Evolutionary conservation across 129 eudicot genomes (phyloP).

Genomic region (Escallonia rubra): DNA sequence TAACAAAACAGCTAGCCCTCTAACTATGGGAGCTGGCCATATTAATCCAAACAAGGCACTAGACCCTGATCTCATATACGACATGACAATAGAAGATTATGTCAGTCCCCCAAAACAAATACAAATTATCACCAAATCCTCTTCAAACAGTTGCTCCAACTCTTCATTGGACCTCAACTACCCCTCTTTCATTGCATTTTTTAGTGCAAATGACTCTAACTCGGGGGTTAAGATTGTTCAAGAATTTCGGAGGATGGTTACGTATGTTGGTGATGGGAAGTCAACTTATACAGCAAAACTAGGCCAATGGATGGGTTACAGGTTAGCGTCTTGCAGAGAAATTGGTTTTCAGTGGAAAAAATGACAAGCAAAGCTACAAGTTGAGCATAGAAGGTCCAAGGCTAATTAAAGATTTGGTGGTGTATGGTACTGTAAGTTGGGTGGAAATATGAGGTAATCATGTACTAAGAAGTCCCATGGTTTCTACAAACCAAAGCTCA

Average conservation of each 20-base stretch:
- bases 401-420: constrained; percentile 20
- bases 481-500: constrained; percentile 34
- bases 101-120: constrained; percentile 48
- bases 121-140: constrained; percentile 41
- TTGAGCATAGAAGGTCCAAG: constrained; percentile 45
- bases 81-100: constrained; percentile 38
- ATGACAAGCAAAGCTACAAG: constrained; percentile 64
- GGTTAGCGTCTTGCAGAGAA: constrained; percentile 40
- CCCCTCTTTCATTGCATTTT: constrained; percentile 73
- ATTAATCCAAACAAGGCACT: constrained; percentile 68
- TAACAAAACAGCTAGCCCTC: constrained; percentile 46
- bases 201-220: constrained; percentile 18
- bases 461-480: constrained; percentile 70
- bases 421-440: constrained; percentile 61
- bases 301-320: constrained; percentile 29
- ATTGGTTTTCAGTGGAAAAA: constrained; percentile 37
- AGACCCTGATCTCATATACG: constrained; percentile 73
- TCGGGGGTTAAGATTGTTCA: constrained; percentile 3
- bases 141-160: constrained; percentile 38
- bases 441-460: constrained; percentile 34
- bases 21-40: constrained; percentile 73
- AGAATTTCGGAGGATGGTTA: constrained; percentile 53
- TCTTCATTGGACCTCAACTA: constrained; percentile 67
- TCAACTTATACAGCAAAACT: constrained; percentile 38
- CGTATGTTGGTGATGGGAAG: constrained; percentile 44